Base-by-base conservation (phyloP, 179 eudicot species). In the Camellia oleifera region DNA sequence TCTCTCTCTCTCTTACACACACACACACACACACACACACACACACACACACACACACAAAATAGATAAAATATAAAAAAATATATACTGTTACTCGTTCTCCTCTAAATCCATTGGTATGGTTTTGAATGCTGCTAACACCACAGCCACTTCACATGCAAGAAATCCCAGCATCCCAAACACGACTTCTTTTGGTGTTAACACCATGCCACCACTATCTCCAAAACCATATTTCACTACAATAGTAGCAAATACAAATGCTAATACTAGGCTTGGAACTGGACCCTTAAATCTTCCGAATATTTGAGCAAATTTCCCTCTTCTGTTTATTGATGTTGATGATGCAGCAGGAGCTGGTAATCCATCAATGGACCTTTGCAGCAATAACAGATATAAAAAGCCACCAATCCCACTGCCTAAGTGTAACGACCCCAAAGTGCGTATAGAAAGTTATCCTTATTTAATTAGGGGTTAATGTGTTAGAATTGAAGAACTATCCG, bases 121-220 rank as follows among this genome's bases (percentile, higher is more conserved):
- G n/a, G 99, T 93, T 70, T 89, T 94, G 77, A 94, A 85, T 48
- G 98, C 98, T n/a, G 99, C 92, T 86, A 96, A 83, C 18, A 94
- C 71, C 64, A 91, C 97, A 1, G 98, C 91, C 62, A 90, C 88
- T 84, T 95, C 92, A 75, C 91, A 94, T 75, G 87, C 81, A 10
- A 96, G 91, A 84, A 95, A 95, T 40, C 99, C 99, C 83, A 87
- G 82, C 94, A 87, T 87, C 75, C 98, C 99, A 80, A 82, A 85
- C 77, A 96, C 14, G 10, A 94, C 69, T 2, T 92, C 97, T 80
- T 83, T 84, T 0, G 97, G 88, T 54, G 93, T 83, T 78, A 92
- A 78, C 65, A 81, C 81, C 69, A 76, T 56, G 7, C 54, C 82
- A 74, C 66, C 70, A 64, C 26, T 26, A 0, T 78, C 91, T 68